Conservation (phyloP, 2,329 filamentous ascomycete genomes). For the Fusarium anthophilum region DNA sequence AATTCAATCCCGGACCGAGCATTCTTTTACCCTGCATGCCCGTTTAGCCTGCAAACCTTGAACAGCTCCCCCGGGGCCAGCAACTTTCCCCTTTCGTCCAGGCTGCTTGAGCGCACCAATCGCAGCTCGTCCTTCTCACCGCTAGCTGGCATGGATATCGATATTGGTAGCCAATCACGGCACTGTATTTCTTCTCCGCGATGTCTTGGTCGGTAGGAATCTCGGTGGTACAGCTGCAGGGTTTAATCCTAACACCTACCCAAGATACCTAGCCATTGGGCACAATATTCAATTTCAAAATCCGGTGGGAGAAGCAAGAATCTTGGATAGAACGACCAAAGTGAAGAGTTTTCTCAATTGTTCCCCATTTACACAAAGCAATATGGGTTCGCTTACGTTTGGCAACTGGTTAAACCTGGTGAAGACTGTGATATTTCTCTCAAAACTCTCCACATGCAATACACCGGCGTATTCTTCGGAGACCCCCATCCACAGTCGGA, state of each 20-base stretch:
- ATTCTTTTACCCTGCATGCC: constrained; percentile 18
- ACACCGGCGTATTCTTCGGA: constrained; percentile 8
- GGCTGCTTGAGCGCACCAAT: constrained; percentile 26
- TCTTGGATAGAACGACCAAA: background rate
- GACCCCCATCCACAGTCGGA: constrained; percentile 15
- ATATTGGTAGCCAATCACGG: constrained; percentile 34
- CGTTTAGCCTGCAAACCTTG: constrained; percentile 27
- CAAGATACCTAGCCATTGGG: background rate
- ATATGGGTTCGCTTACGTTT: constrained; percentile 9
- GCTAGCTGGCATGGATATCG: constrained; percentile 30
- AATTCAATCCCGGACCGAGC: constrained; percentile 12
- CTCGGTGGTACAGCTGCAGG: constrained; percentile 18
- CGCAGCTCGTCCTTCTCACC: constrained; percentile 16
- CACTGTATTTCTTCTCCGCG: constrained; percentile 23
- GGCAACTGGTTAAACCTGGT: background rate
- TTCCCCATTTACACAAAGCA: background rate
- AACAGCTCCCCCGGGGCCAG: background rate
- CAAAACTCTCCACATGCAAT: constrained; percentile 6
- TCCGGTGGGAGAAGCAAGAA: constrained; percentile 25
- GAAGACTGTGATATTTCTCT: constrained; percentile 6
- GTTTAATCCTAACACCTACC: constrained; percentile 16
- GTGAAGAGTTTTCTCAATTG: background rate
- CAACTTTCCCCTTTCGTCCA: constrained; percentile 29
- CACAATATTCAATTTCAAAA: constrained; percentile 28
- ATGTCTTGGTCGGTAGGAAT: constrained; percentile 23